Evolutionary conservation across 164 flowering plant species (phyloP), one percentile per base, ranked within the genome.

Genomic region (Amborella trichopoda): DNA sequence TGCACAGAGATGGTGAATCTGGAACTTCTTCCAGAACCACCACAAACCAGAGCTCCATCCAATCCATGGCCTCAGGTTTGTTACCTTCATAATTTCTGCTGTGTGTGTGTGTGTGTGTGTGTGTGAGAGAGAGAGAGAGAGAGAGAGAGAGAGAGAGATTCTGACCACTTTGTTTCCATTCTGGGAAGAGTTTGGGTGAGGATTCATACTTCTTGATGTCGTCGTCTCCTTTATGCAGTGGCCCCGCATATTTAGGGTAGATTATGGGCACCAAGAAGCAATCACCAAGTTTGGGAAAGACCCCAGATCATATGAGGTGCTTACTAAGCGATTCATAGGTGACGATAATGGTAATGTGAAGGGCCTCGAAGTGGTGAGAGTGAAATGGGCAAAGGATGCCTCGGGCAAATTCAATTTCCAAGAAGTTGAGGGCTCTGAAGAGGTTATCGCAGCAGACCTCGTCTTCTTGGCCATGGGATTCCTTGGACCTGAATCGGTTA

Each of bases 11-110:
- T 93, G n/a, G 60, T 80, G 6, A 93, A 93, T 66, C 65, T 93
- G 11, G 99, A 93, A 68, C 94, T 93, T 60, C 86, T 88, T 17
- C 91, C 99, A 11, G 50, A 70, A 67, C 96, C 96, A 32, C 99
- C 99, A 17, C 60, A 19, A 41, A 71, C 77, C 26, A 68, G 99
- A 49, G 91, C 99, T 46, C 75, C 89, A 3, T 94, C 88, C 48
- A 93, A 93, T 67, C 99, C 99, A 39, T 93, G 99, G 99, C 99
- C 99, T 36, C 99, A 91, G 95, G 99, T 87, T n/a, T n/a, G 8
- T 11, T n/a, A 32, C 36, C 36, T 32, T 32, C 34, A 10, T 32
- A 2, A 11, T 10, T n/a, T 32, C 1, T 11, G 13, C 11, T 32
- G 36, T n/a, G 13, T 32, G 36, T 32, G 36, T 32, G n/a, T 32